Evolutionary conservation across 306 rosid genomes (phyloP), one percentile per base, ranked within the genome.

Genomic region (Benincasa hispida): DNA sequence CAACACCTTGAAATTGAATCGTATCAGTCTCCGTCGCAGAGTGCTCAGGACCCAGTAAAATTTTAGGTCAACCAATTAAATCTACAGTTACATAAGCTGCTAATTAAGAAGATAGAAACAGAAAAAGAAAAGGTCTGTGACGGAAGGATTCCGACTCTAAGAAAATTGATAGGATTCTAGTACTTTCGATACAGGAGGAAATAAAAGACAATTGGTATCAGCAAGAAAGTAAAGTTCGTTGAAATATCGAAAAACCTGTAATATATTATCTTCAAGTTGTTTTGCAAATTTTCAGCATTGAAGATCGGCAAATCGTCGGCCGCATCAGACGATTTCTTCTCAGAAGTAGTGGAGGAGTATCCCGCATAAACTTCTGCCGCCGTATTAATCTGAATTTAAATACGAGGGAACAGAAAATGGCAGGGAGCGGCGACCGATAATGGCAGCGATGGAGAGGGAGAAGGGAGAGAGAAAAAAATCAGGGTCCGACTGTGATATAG

Each of bases 231-330:
- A 53, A 14, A 41, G 13, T 4, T 73, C 22, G 9, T 30, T 53
- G 12, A 41, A 9, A 74, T 73, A 34, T 81, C 74, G 80, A 77
- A 90, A 82, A 82, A 94, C 99, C 97, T 94, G 93, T 94, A 90
- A 82, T 89, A 87, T 77, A 94, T 87, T 27, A 80, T 69, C 72
- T 92, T 94, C 89, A 92, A 81, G 87, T 94, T 92, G 87, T 86
- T 89, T 80, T 92, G 99, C 93, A 94, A 77, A 85, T 89, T 91
- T 86, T 94, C 99, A 30, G 91, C 88, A 85, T 89, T 92, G 76
- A 90, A 89, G 77, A 89, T 88, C 45, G 89, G 87, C 58, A 90
- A 51, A 60, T 87, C 96, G 80, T 84, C 82, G 61, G 76, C 6
- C 54, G 83, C 86, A 15, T 87, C 91, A 81, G 85, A 74, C 67